These are phyloP conservation scores for Aureobasidium sp. DNA, from an alignment of 2,329 filamentous ascomycete species.

Conservation along the genomic window DNA sequence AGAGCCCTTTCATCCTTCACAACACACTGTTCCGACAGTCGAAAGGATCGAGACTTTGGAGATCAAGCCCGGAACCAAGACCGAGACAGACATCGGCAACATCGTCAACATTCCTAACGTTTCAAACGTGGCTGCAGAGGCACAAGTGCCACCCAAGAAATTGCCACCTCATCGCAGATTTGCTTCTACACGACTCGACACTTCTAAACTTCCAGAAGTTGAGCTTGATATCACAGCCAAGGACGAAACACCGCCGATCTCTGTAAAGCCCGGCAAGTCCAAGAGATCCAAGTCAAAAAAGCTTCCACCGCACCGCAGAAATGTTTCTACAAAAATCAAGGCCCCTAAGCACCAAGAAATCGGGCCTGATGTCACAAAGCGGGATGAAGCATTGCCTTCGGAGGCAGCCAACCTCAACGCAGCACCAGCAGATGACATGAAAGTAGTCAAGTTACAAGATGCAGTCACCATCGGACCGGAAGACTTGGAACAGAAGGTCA, in stretches of 20 bases:
- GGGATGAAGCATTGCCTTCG: not conserved
- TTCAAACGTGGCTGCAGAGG: not conserved
- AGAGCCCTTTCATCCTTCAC: not conserved
- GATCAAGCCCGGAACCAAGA: not conserved
- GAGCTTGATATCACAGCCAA: not conserved
- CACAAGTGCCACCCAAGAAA: not conserved
- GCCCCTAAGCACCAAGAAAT: not conserved
- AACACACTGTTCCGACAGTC: not conserved
- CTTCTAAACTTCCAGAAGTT: conserved; percentile 12
- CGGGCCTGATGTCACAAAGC: not conserved
- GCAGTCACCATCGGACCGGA: not conserved
- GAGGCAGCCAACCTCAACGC: not conserved
- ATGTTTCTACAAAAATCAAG: not conserved
- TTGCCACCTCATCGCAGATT: not conserved
- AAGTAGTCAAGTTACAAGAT: not conserved
- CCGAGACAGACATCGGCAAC: not conserved
- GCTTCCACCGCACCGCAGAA: not conserved
- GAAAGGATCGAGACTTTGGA: not conserved
- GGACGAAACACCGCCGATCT: not conserved
- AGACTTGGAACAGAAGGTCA: not conserved
- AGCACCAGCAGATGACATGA: not conserved
- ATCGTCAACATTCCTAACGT: not conserved
- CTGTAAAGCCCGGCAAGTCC: not conserved
- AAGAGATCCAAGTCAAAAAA: not conserved
- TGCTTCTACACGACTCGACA: conserved; percentile 16